Evolutionary conservation across 352 stramenopile genomes (phyloP), one percentile per base, ranked within the genome.

Genomic region (Phytophthora sp.): DNA sequence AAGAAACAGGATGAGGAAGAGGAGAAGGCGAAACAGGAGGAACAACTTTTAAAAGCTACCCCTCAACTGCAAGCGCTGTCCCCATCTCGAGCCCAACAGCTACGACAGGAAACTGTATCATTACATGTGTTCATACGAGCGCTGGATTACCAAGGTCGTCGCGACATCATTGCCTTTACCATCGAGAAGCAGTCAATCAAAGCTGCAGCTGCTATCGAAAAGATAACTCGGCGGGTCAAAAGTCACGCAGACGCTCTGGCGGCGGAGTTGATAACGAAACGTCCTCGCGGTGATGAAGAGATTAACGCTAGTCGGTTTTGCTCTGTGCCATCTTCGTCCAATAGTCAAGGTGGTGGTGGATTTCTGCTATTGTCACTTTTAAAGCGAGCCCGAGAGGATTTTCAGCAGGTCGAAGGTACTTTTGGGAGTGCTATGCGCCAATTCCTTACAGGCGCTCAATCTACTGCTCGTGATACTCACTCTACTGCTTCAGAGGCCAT

Each of bases 381-480:
- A 20, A 45, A 69, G 15, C 20, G 39, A 13, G 62, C 71, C 7
- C 66, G 61, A 23, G 43, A 55, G 4, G 44, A 17, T 7, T 70
- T 87, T 20, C 62, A 72, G 6, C 43, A 65, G 1, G 13, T 62
- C 2, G 52, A 78, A 21, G 55, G 74, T 4, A 17, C 54, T 10
- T 69, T 92, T 11, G 73, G 88, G 12, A 67, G 68, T 0, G 69
- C 80, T 15, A 79, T 89, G 26, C 77, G 84, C 11, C 64, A 69
- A 5, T 79, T 75, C 39, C 55, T 88, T n/a, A 84, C 74, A 8
- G 73, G 76, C 20, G 68, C 81, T 23, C 67, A 82, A 17, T 18
- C 53, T 26, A 76, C 68, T 26, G 60, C 70, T 4, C 67, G 59
- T 20, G 59, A 71, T 21, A 12, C 23, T 1, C 17, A 10, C 6